Percentiles rank a stretch among this genome's conserved stretches.
Conservation (phyloP, 73 alveolate species). For the Paramecium primaurelia region DNA sequence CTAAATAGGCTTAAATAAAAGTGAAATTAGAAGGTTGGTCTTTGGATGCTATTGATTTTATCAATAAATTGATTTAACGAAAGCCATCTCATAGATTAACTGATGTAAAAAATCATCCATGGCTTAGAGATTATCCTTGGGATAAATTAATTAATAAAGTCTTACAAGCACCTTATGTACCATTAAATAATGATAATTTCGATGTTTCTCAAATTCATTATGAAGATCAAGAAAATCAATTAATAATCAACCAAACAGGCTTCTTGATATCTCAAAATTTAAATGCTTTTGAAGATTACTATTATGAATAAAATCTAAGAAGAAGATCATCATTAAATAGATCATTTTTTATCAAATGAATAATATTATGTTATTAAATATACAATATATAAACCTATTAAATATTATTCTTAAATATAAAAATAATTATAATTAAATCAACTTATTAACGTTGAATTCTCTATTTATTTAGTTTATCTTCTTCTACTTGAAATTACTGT, state of each 20-base stretch:
- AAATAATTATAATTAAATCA: not conserved
- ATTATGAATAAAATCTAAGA: not conserved
- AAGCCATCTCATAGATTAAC: slow-evolving; percentile 72
- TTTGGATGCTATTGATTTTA: slow-evolving; percentile 85
- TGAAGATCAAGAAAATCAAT: slow-evolving; percentile 55
- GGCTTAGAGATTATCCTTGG: slow-evolving; percentile 84
- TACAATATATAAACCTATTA: not conserved
- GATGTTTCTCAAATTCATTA: not conserved
- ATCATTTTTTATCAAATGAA: not conserved
- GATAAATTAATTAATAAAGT: slow-evolving; percentile 62
- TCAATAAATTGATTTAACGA: slow-evolving; percentile 71
- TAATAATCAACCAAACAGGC: not conserved
- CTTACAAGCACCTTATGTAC: slow-evolving; percentile 61
- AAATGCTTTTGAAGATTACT: not conserved
- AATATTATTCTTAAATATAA: not conserved
- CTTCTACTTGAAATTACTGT: not conserved
- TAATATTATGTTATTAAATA: not conserved
- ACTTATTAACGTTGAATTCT: not conserved
- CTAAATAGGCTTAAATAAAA: slow-evolving; percentile 84
- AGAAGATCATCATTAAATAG: slow-evolving; percentile 11
- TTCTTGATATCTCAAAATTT: not conserved
- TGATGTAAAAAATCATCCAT: slow-evolving; percentile 73
- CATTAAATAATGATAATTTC: slow-evolving; percentile 52
- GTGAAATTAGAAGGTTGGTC: slow-evolving; percentile 91
- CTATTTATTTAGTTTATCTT: not conserved